Evolutionary conservation across 106 monocot genomes (phyloP).

Genomic region (Dioscorea alata): DNA sequence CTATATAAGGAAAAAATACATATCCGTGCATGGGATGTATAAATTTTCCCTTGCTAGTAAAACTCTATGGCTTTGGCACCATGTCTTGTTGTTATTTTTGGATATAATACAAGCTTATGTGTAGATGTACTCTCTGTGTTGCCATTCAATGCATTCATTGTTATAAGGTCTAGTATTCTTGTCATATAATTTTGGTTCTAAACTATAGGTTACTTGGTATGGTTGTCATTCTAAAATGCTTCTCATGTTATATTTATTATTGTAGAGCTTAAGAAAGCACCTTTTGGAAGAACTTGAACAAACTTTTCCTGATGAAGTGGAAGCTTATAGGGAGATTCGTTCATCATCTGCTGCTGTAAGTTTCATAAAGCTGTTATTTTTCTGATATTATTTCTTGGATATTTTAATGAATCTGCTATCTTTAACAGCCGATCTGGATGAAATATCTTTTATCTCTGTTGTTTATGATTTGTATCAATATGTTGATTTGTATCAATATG

Average conservation of each 20-base stretch:
- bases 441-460: background rate
- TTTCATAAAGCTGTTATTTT: conserved; percentile 9
- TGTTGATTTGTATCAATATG: background rate
- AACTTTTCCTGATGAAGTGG: conserved; percentile 85
- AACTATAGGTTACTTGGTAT: too few species aligned
- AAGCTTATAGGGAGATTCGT: conserved; percentile 73
- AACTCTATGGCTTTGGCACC: too few species aligned
- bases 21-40: too few species aligned
- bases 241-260: conserved; percentile 1
- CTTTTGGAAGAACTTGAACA: conserved; percentile 84
- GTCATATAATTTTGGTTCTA: too few species aligned
- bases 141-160: too few species aligned
- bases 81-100: too few species aligned
- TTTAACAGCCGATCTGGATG: background rate
- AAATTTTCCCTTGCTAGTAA: too few species aligned
- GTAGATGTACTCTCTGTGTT: too few species aligned
- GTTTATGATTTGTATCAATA: background rate
- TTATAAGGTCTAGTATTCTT: too few species aligned
- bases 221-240: background rate
- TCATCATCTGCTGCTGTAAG: conserved; percentile 78
- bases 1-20: too few species aligned
- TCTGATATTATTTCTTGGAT: background rate
- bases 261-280: conserved; percentile 70
- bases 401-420: background rate
- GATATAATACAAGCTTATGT: too few species aligned